Conservation (phyloP, 805 yeast genomes). For the Yarrowia phangngaensis region DNA sequence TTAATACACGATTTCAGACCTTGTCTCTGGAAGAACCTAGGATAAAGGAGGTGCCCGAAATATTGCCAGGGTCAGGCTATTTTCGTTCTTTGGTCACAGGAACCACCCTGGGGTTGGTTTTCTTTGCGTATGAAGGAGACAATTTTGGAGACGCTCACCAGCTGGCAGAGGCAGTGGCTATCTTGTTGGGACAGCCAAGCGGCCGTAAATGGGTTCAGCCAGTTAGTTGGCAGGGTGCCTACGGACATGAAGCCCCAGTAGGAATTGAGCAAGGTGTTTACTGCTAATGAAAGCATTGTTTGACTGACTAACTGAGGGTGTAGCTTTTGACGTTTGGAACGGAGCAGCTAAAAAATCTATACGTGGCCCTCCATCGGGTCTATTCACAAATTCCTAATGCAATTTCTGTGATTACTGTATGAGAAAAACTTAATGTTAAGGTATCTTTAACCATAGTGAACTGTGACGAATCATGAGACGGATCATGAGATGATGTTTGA, state of each 20-base stretch:
- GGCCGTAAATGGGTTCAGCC: constrained; percentile 53
- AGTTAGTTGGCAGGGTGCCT: constrained; percentile 77
- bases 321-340: too few relatives aligned
- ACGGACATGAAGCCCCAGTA: constrained; percentile 67
- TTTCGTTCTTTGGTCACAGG: constrained; percentile 13
- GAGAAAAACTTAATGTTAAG: too few relatives aligned
- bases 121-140: constrained; percentile 86
- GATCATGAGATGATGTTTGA: too few relatives aligned
- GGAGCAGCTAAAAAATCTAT: too few relatives aligned
- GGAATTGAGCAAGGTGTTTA: constrained; percentile 77
- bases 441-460: too few relatives aligned
- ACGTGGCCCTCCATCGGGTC: too few relatives aligned
- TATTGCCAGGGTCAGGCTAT: constrained; percentile 24
- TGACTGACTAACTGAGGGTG: not conserved
- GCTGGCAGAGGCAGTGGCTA: constrained; percentile 44
- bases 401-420: too few relatives aligned
- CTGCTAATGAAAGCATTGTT: constrained; percentile 41
- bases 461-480: too few relatives aligned
- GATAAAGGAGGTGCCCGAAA: constrained; percentile 8
- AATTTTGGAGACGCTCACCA: constrained; percentile 66
- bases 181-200: constrained; percentile 35
- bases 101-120: constrained; percentile 38
- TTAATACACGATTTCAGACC: constrained; percentile 21
- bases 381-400: too few relatives aligned
- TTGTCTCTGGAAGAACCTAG: constrained; percentile 20